Evolutionary conservation across 2,329 filamentous ascomycete genomes (phyloP), one percentile per base, ranked within the genome.

Genomic region (Pseudogymnoascus sp.): DNA sequence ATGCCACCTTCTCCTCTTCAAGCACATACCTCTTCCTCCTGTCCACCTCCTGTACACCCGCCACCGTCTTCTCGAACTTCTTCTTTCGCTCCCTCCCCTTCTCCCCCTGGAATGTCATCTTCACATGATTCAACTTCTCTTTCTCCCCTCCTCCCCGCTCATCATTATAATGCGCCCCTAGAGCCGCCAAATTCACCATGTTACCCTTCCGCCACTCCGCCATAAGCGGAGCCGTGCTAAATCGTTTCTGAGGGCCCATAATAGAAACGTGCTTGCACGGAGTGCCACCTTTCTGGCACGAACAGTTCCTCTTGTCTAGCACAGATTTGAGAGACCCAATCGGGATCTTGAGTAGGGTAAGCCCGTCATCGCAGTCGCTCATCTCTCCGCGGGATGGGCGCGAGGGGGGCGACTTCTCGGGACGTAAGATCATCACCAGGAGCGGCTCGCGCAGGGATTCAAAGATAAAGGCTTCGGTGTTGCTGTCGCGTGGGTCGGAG

Each of bases 91-190:
- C 61, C 13, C 61, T 53, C 4, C 40, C 61, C 1, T 17, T 40
- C 11, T 38, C 61, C 9, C 40, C 23, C n/a, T n/a, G 5, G 11
- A 62, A 62, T 4, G 40, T 42, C 23, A 63, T 26, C 33, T 59
- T 59, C 21, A 63, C 46, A 40, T 59, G 59, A 11, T 60, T 60
- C 29, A 63, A 3, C 46, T 63, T 63, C 21, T 63, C 29, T 31
- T 40, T 40, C 29, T 53, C 17, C 6, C 29, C 29, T 59, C 40
- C 35, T n/a, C 26, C 61, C 7, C 19, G 29, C 7, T 11, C 2
- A n/a, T 59, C 50, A 38, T 60, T 6, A 19, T 56, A 40, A 29
- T 63, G 61, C 21, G 21, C 29, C 1, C 61, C 61, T 7, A 63
- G 17, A 11, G 59, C 46, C 1, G 61, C 61, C 33, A 63, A 37